Base-by-base conservation (phyloP, 2,329 filamentous ascomycete genomes). In the Plenodomus lindquistii region DNA sequence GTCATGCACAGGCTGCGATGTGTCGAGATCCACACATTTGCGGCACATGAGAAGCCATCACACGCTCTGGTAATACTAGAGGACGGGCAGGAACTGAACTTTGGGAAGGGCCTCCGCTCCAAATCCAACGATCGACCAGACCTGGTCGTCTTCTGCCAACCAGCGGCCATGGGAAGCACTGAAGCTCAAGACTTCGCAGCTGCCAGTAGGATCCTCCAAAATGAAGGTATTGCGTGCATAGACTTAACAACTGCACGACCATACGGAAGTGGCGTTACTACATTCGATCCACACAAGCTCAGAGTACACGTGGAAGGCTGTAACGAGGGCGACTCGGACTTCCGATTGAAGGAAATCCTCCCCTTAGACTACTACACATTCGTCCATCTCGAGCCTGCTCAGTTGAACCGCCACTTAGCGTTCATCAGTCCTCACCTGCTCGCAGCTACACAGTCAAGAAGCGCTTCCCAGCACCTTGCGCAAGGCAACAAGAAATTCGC, bases 371-470 rank as follows among this genome's bases (percentile, higher is more conserved):
- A 67, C 24, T 67, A 61, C 46, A 62, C 54, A 16, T 70, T 73
- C 45, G 55, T 62, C 17, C 57, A 62, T 13, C 60, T 73, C 20
- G 66, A 72, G 17, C 62, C 70, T 17, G 60, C 52, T n/a, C 64
- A 72, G 41, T 48, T 73, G 36, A 73, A 72, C 34, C 67, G 70
- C n/a, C 71, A 73, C 47, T 47, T 73, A 29, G 67, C 69, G 29
- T 54, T 56, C 18, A 65, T 73, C 39, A 67, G 60, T 34, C 60
- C 65, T 44, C 55, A 60, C 42, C 43, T 62, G 48, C 39, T 53
- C 10, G 8, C 29, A 43, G 27, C 27, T 31, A 8, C 27, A 31
- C 11, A 31, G 9, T 4, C 27, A 31, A 31, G 27, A 31, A 13
- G 27, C 27, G 27, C 10, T 8, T 8, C 11, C 4, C 10, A 31